phyloP scores from a whole-genome alignment of 176 grass and related monocot species.

The Lolium perenne region DNA sequence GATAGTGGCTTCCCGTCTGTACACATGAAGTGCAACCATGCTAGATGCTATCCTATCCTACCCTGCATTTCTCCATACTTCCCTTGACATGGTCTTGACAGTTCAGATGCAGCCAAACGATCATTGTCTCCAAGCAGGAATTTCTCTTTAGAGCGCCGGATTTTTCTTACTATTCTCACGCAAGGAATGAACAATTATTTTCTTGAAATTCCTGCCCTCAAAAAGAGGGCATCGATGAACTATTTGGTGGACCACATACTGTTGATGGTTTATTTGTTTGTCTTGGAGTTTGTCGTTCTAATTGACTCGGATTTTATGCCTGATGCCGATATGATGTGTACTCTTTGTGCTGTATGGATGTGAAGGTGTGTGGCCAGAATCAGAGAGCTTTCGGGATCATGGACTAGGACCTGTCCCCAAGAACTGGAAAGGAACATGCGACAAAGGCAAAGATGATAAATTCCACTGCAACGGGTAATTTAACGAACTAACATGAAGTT shows the following conservation, averaged over 20 bases:
- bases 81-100: background rate
- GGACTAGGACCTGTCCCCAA: conserved; percentile 70
- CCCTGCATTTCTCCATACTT: conserved; percentile 18
- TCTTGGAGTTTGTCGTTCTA: background rate
- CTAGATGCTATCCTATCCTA: background rate
- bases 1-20: conserved; percentile 32
- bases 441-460: conserved; percentile 54
- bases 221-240: background rate
- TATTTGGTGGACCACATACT: background rate
- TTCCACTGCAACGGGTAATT: conserved; percentile 80
- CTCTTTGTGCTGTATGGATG: conserved; percentile 22
- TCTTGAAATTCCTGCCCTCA: background rate
- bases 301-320: background rate
- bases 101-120: conserved; percentile 13
- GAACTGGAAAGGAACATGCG: conserved; percentile 80
- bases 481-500: background rate
- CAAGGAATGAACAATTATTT: background rate
- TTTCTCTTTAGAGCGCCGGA: background rate
- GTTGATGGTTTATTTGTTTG: background rate
- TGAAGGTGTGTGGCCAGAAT: conserved; percentile 92
- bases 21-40: background rate
- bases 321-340: conserved; percentile 19
- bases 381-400: conserved; percentile 86
- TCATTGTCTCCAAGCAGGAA: background rate
- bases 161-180: background rate